Evolutionary conservation across 495 filamentous ascomycete species (phyloP), one percentile per base, ranked within the genome.

Genomic region (Chaetomium tenue): DNA sequence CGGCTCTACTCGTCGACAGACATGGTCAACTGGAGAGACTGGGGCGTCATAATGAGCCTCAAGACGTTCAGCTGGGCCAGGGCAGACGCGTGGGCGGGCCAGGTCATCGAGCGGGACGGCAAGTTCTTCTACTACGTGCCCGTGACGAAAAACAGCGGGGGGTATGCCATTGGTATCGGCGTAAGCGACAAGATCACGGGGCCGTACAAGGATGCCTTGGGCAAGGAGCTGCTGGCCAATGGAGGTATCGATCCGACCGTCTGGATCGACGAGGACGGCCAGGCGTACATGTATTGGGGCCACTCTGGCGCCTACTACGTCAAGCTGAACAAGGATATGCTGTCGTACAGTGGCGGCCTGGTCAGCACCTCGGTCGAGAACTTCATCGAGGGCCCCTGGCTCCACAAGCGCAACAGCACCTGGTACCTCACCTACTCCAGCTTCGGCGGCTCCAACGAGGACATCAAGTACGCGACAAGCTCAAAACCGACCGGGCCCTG

Each of bases 71-170:
- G 42, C 42, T 46, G 42, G 42, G 42, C 42, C 15, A 46, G 18
- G 15, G 42, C 42, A 46, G 42, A 46, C 15, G 42, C 42, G 42
- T 46, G 42, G 42, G 42, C 42, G 1, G 42, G 42, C n/a, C 42
- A 46, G 42, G 42, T 46, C 42, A 46, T 46, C 42, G 42, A 46
- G 42, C 42, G 42, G 42, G 42, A 46, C 42, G 42, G 42, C 42
- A 46, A 46, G 42, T 46, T 46, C 42, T 46, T n/a, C 42, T 46
- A 46, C 42, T 46, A 46, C 42, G 42, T 46, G 42, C 42, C 42
- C 2, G 42, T 46, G 42, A 46, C 42, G 18, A 46, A 46, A 15
- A 46, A 46, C 42, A 46, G 42, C 42, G 42, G 42, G 2, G 42
- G 42, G 12, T 46, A 46, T 46, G 42, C 42, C 15, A 46, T 46